Conservation (phyloP, 2,329 filamentous ascomycete genomes). For the Thyridium curvatum region DNA sequence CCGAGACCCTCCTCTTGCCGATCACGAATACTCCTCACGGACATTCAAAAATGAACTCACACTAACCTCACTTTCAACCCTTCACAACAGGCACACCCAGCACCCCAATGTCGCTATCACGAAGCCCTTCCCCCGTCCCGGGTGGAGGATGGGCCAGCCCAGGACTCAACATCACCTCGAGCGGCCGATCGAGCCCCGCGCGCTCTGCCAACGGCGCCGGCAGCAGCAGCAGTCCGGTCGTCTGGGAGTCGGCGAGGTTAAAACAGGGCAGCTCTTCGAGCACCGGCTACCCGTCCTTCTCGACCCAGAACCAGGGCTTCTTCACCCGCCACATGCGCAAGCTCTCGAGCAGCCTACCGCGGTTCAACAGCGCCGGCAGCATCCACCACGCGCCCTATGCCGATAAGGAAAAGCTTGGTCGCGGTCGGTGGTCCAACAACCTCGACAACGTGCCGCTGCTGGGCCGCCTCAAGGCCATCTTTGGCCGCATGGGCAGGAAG, state of each 20-base stretch:
- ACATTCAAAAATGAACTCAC: too few relatives aligned
- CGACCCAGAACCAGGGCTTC: slow-evolving; percentile 78
- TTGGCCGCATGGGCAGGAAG: slow-evolving; percentile 54
- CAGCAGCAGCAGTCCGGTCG: slow-evolving; percentile 53
- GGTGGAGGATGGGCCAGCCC: slow-evolving; percentile 87
- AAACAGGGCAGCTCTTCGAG: slow-evolving; percentile 62
- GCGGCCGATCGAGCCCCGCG: slow-evolving; percentile 62
- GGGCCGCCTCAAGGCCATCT: slow-evolving; percentile 37
- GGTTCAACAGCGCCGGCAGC: slow-evolving; percentile 46
- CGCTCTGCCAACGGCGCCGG: slow-evolving; percentile 42
- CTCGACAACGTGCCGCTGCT: slow-evolving; percentile 37
- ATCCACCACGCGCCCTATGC: slow-evolving; percentile 41
- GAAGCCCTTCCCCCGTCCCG: slow-evolving; percentile 78
- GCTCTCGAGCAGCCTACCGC: slow-evolving; percentile 72
- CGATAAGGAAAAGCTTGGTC: slow-evolving; percentile 72
- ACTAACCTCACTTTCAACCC: neutral
- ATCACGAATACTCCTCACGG: too few relatives aligned
- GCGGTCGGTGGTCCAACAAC: slow-evolving; percentile 43
- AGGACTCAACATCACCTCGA: slow-evolving; percentile 63
- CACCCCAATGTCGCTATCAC: slow-evolving; percentile 71
- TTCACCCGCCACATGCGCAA: slow-evolving; percentile 78
- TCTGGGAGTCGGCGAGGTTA: slow-evolving; percentile 79
- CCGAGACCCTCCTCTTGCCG: slow-evolving; percentile 9
- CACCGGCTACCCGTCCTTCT: slow-evolving; percentile 71
- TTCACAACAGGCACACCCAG: slow-evolving; percentile 43